Conservation (phyloP, 192 early-diverging fungal genomes). For the Rhizophlyctis rosea region DNA sequence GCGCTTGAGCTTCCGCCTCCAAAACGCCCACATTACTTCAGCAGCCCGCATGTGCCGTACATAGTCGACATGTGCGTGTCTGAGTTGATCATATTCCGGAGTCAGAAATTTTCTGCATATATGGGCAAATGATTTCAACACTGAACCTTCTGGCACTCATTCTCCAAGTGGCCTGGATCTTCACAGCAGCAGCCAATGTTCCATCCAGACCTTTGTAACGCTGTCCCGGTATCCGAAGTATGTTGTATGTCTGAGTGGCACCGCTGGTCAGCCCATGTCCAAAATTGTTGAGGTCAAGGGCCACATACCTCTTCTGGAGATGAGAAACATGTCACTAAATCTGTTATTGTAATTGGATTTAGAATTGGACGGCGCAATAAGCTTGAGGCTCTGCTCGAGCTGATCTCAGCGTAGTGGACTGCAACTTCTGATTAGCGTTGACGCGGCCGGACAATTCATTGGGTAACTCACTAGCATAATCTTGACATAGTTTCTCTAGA, state of each 20-base stretch:
- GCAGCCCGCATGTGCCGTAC: background rate
- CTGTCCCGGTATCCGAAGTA: background rate
- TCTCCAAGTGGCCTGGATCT: conserved; percentile 5
- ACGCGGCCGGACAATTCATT: background rate
- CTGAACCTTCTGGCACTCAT: background rate
- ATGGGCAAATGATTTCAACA: too few species aligned
- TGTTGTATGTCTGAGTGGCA: background rate
- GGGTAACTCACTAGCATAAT: background rate
- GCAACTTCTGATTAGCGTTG: too few species aligned
- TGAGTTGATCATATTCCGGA: background rate
- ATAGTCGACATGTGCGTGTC: background rate
- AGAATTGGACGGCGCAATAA: conserved; percentile 10
- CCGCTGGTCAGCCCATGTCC: background rate
- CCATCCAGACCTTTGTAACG: background rate
- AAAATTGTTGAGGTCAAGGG: too few species aligned
- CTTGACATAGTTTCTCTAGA: background rate
- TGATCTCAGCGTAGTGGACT: conserved; percentile 12
- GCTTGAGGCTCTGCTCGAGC: background rate
- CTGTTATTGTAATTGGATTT: background rate
- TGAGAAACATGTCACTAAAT: conserved; percentile 9
- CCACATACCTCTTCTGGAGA: conserved; percentile 6
- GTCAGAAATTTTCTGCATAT: background rate
- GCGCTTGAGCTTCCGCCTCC: background rate
- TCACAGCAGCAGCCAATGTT: background rate
- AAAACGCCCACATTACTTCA: background rate